Evolutionary conservation across 331 rosid species (phyloP).

Genomic region (Malus hybrid): DNA sequence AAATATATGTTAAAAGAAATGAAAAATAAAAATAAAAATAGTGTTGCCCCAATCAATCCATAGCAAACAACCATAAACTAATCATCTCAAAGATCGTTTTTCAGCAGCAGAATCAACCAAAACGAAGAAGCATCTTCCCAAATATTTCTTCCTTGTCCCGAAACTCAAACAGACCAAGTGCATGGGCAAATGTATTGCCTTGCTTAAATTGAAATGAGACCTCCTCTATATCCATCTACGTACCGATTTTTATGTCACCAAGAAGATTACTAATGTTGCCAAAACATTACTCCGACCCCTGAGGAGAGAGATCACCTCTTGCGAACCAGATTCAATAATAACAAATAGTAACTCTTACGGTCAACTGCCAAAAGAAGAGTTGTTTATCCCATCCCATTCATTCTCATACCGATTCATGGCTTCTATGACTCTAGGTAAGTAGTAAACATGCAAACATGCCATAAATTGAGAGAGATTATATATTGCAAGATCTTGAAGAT

Average conservation of each 20-base stretch:
- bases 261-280: background rate
- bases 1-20: background rate
- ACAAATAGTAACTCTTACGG: background rate
- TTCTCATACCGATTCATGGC: background rate
- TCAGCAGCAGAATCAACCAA: background rate
- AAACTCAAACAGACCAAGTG: background rate
- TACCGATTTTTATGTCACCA: background rate
- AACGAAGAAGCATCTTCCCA: background rate
- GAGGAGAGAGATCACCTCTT: background rate
- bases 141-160: background rate
- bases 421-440: background rate
- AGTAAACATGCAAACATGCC: background rate
- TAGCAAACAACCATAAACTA: background rate
- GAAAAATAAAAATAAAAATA: background rate
- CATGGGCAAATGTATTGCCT: background rate
- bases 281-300: background rate
- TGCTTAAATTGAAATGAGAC: background rate
- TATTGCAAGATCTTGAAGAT: background rate
- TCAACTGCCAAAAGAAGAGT: background rate
- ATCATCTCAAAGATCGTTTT: background rate
- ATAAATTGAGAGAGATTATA: background rate
- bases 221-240: background rate
- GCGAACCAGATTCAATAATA: background rate
- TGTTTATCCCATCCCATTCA: background rate
- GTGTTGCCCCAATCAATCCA: background rate